A percentile compares a stretch with the other conserved stretches of the same genome.
Conservation (phyloP, 129 eudicot genomes). For the Rutidosis leptorrhynchoides region DNA sequence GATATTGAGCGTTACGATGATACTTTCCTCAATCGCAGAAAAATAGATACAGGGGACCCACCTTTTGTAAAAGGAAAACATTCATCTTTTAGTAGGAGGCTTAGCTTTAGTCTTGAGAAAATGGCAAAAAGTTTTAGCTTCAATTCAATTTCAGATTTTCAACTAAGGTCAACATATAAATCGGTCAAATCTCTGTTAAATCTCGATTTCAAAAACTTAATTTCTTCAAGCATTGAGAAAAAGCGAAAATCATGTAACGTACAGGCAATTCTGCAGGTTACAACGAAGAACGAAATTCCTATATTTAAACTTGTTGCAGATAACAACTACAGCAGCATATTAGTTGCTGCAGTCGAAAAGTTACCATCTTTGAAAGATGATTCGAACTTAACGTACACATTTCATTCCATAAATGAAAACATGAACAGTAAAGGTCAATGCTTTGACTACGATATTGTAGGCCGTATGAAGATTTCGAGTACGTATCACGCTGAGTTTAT, state of each 20-base stretch:
- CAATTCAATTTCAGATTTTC: conserved; percentile 29
- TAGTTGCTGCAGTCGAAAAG: conserved; percentile 53
- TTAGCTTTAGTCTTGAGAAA: conserved; percentile 52
- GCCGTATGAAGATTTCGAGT: conserved; percentile 64
- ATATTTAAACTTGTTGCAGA: conserved; percentile 56
- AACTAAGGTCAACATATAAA: conserved; percentile 29
- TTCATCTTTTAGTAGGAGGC: conserved; percentile 45
- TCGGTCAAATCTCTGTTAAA: conserved; percentile 39
- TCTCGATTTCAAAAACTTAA: conserved; percentile 26
- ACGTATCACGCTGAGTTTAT: conserved; percentile 37
- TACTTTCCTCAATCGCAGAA: background rate
- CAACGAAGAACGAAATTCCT: conserved; percentile 57
- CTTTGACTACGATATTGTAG: conserved; percentile 49
- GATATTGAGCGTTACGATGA: background rate
- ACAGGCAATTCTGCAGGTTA: conserved; percentile 69
- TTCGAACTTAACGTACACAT: conserved; percentile 51
- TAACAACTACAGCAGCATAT: conserved; percentile 39
- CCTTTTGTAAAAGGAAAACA: conserved; percentile 34
- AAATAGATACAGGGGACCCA: conserved; percentile 2
- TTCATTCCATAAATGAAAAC: conserved; percentile 56
- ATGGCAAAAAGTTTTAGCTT: conserved; percentile 55
- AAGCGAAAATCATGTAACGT: conserved; percentile 27
- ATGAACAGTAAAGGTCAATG: conserved; percentile 42
- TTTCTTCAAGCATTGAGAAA: conserved; percentile 26
- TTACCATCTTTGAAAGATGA: conserved; percentile 54